Base-by-base conservation (phyloP, 495 filamentous ascomycete genomes). In the Aspergillus leporis region DNA sequence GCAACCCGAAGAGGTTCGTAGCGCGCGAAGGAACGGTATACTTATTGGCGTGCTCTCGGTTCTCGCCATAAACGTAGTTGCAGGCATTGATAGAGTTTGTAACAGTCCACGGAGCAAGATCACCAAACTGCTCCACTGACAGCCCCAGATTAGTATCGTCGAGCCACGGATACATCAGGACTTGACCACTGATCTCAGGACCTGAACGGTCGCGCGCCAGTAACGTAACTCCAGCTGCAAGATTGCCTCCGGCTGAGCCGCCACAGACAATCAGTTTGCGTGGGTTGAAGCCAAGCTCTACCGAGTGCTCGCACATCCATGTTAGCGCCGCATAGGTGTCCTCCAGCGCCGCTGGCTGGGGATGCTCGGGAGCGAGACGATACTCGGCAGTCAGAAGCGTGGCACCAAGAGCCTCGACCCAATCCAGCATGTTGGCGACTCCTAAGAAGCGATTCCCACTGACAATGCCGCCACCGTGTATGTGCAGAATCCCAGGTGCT, bases 221-320 rank as follows among this genome's bases (percentile, higher is more conserved):
- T 30, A 81, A 55, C 4, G 68, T 65, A 5, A 74, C 60, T 0
- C 69, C 75, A 6, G 78, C 74, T 0, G 77, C 74, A 5, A 81
- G 59, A 56, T 69, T 81, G 0, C 80, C 87, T 4, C 87, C 87
- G 3, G 86, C 86, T 0, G 80, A 85, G 0, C 77, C 80, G 25
- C 87, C 85, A 52, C 79, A 75, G 23, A 90, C 18, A 21, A 45
- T 9, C 41, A 45, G 18, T 2, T 45, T 45, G n/a, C 19, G 6
- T 14, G 41, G 41, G 16, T 45, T 45, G 41, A 45, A 45, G 2
- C 41, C 41, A 4, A 45, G 41, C n/a, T n/a, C 18, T 21, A 14
- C 5, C 19, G 41, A 18, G 9, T 45, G 16, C 14, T 45, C n/a
- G 41, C 41, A 10, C 41, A 45, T 45, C 41, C 41, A 45, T 19